Base-by-base conservation (phyloP, 1,284 basidiomycete species). In the Microbotryum lychnidis-dioicae region DNA sequence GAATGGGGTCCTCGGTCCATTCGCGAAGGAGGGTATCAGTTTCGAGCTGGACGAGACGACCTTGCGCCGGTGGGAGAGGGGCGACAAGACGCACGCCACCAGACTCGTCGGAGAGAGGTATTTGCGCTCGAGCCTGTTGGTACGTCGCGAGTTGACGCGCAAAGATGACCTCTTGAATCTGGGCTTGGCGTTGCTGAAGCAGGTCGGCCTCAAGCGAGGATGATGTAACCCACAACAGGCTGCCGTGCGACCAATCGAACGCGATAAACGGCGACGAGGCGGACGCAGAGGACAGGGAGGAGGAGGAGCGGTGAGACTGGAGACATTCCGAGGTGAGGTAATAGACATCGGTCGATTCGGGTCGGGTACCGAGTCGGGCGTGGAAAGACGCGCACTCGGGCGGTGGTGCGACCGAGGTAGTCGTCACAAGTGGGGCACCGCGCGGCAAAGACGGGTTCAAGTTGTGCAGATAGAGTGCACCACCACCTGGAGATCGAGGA, bases 301-400 rank as follows among this genome's bases (percentile, higher is more conserved):
- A 23, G 10, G 20, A 6, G 20, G 52, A n/a, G 52, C 37, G 23
- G n/a, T 21, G 16, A 4, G 44, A 18, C 16, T 33, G 20, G 37
- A 23, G 18, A 31, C n/a, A 42, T 18, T 23, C 21, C 10, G 23
- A 10, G 46, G 25, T 7, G 55, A 48, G 48, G 12, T 42, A 42
- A 14, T 42, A 42, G 37, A 42, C 37, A 14, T 42, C 37, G 14
- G 37, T 42, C 37, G 37, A 42, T 12, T 12, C 12, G 6, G 37
- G 37, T 42, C 37, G 37, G 18, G 37, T 42, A 18, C 37, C 37
- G 42, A 42, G 48, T 5, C 18, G 46, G 31, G 47, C 55, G 47
- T 49, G 55, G 55, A 44, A 56, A 12, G 47, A 44, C 6, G 55
- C 55, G 47, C 55, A 56, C 6, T 47, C 4, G 2, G 45, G 54